Base-by-base conservation (phyloP, 2,329 filamentous ascomycete genomes). In the Phoma sp. region DNA sequence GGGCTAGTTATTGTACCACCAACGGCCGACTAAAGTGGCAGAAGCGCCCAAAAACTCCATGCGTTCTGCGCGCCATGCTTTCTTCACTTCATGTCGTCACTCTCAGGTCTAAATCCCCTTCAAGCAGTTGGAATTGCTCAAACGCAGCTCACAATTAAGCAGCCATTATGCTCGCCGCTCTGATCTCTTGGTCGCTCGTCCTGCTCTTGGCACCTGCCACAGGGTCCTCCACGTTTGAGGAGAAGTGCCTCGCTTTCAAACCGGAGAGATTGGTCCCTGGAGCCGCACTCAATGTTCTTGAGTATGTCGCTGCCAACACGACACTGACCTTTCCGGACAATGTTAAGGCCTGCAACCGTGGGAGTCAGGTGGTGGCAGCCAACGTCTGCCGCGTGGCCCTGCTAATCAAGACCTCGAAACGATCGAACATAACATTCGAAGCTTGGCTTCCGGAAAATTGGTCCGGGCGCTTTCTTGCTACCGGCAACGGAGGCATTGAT, bases 341-440 rank as follows among this genome's bases (percentile, higher is more conserved):
- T 37, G 67, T 71, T 5, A 57, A 69, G 20, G 72, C 66, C 15
- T 80, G 78, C 45, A 59, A 47, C 14, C 67, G 65, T 30, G 49
- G 65, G 1, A 72, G 47, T 15, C 77, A 80, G 52, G 25, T 60
- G 1, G 74, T 79, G 7, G 56, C 71, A 2, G 66, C 62, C 1
- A 73, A 77, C 45, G 23, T 79, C 5, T 81, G 79, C 53, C 76
- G 78, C 7, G 64, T 81, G 18, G 71, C 75, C 2, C 70, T 81
- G 46, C 71, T 69, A 9, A 74, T 81, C 12, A 60, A 68, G 4
- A 80, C 78, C 0, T 78, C 77, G 3, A 69, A 69, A 4, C 25
- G 40, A 3, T 69, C 65, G 11, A 75, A 77, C 30, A 78, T 84
- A 26, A 76, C 62, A 1, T 66, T 78, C 38, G 77, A 79, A 55